Evolutionary conservation across 2,329 filamentous ascomycete genomes (phyloP).

Genomic region (Rosellinia necatrix): DNA sequence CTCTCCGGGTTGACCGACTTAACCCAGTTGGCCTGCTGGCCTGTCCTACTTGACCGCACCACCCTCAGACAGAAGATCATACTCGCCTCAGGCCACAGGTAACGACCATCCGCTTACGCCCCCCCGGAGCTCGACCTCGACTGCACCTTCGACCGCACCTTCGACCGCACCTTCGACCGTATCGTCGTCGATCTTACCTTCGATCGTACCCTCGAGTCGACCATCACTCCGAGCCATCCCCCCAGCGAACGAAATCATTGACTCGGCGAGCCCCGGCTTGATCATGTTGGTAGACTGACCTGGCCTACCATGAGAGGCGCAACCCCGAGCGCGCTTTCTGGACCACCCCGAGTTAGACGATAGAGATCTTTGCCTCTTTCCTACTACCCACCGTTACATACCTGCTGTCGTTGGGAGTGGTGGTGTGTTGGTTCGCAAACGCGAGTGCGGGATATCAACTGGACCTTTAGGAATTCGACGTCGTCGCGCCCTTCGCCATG

Average conservation of each 20-base stretch:
- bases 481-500: constrained; percentile 47
- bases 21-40: too few species aligned
- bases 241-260: constrained; percentile 16
- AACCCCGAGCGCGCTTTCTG: constrained; percentile 38
- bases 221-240: constrained; percentile 8
- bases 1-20: constrained; percentile 4
- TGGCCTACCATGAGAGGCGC: constrained; percentile 41
- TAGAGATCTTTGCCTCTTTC: constrained; percentile 12
- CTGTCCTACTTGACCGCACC: too few species aligned
- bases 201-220: too few species aligned
- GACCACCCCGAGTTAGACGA: constrained; percentile 27
- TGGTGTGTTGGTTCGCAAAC: constrained; percentile 26
- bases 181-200: too few species aligned
- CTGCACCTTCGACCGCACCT: too few species aligned
- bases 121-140: too few species aligned
- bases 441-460: constrained; percentile 30
- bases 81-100: too few species aligned
- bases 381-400: constrained; percentile 3
- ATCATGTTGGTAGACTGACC: constrained; percentile 42
- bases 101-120: too few species aligned
- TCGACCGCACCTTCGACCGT: neutral
- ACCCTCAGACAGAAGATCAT: too few species aligned
- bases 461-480: constrained; percentile 29
- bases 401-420: constrained; percentile 23
- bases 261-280: constrained; percentile 26